Percentiles rank a stretch among this genome's conserved stretches.
These are phyloP conservation scores for Candida ficus DNA, from an alignment of 805 yeast genomes.

Conservation along the genomic window DNA sequence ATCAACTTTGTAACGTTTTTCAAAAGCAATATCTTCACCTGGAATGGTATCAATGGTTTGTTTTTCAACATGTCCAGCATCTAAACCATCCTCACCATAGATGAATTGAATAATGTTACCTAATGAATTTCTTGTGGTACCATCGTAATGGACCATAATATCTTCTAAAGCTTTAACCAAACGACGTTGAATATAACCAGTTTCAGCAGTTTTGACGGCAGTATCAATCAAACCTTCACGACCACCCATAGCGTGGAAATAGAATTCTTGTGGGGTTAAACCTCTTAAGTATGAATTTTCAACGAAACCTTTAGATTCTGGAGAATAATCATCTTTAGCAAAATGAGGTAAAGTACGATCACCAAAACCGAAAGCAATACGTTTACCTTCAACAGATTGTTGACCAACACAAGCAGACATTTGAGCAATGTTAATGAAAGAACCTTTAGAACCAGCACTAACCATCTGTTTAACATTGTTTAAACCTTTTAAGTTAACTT, in stretches of 20 bases:
- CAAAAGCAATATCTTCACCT: slow-evolving; percentile 82
- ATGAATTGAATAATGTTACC: slow-evolving; percentile 96
- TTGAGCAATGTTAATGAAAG: slow-evolving; percentile 96
- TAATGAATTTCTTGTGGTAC: slow-evolving; percentile 94
- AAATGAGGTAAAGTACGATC: slow-evolving; percentile 97
- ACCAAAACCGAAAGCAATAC: slow-evolving; percentile 95
- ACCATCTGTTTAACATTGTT: slow-evolving; percentile 99
- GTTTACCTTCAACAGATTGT: slow-evolving; percentile 99
- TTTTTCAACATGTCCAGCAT: slow-evolving; percentile 96
- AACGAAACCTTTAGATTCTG: slow-evolving; percentile 97
- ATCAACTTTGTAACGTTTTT: slow-evolving; percentile 79
- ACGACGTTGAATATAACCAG: slow-evolving; percentile 98
- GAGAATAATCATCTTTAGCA: slow-evolving; percentile 97
- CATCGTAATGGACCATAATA: slow-evolving; percentile 97
- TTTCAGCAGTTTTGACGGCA: slow-evolving; percentile 98
- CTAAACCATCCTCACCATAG: slow-evolving; percentile 99
- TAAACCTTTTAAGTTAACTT: slow-evolving; percentile 86
- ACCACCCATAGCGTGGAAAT: slow-evolving; percentile 99
- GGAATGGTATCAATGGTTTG: slow-evolving; percentile 95
- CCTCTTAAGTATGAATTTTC: slow-evolving; percentile 97
- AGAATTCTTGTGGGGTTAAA: slow-evolving; percentile 96
- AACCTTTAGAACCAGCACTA: slow-evolving; percentile 98
- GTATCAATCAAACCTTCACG: slow-evolving; percentile 99
- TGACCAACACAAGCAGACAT: slow-evolving; percentile 99
- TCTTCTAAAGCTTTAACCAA: slow-evolving; percentile 94